Percentiles rank a stretch among this genome's conserved stretches.
Conservation (phyloP, 2,329 filamentous ascomycete genomes). For the Xylariaceae sp. region DNA sequence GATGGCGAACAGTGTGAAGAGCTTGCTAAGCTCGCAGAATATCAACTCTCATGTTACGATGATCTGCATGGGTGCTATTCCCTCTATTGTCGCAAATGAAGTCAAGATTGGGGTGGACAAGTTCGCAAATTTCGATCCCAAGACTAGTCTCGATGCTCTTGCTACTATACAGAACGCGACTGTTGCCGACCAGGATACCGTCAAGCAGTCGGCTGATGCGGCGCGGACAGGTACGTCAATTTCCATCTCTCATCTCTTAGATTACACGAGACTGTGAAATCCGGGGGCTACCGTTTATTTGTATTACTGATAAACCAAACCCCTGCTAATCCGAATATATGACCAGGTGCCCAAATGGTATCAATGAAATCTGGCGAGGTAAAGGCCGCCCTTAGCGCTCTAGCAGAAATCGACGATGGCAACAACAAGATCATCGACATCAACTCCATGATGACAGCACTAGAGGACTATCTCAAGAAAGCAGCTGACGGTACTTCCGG, state of each 20-base stretch:
- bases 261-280: too few species aligned
- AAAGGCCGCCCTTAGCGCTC: slow-evolving; percentile 7
- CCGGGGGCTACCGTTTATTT: too few species aligned
- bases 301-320: too few species aligned
- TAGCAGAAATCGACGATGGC: slow-evolving; percentile 16
- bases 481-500: slow-evolving; percentile 14
- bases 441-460: slow-evolving; percentile 20
- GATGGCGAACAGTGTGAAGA: slow-evolving; percentile 11
- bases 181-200: slow-evolving; percentile 3
- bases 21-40: slow-evolving; percentile 14
- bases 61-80: slow-evolving; percentile 13
- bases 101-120: slow-evolving; percentile 12
- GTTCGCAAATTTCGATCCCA: slow-evolving; percentile 12
- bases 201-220: slow-evolving; percentile 11
- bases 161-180: slow-evolving; percentile 13
- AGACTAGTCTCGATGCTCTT: slow-evolving; percentile 10
- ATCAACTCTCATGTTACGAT: slow-evolving; percentile 11
- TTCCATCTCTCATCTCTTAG: too few species aligned
- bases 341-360: too few species aligned
- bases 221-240: slow-evolving; percentile 10
- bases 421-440: slow-evolving; percentile 19
- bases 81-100: slow-evolving; percentile 16
- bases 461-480: slow-evolving; percentile 20
- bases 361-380: slow-evolving; percentile 10
- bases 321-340: too few species aligned